These are phyloP conservation scores for Thraustotheca clavata DNA, from an alignment of 352 stramenopile species.

Conservation along the genomic window DNA sequence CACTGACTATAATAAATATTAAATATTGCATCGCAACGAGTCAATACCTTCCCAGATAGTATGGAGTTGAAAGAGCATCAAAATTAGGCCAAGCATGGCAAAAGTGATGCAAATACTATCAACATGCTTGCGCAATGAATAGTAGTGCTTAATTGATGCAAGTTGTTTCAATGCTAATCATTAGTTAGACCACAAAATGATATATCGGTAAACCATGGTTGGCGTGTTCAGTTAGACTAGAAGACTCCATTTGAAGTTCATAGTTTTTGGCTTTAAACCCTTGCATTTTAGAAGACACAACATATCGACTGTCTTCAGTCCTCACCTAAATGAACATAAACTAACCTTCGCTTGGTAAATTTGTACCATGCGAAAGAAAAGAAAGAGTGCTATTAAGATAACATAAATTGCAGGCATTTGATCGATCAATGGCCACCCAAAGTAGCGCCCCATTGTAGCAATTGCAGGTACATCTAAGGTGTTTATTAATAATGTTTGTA, in stretches of 20 bases:
- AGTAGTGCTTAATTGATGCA: conserved; percentile 14
- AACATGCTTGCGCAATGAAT: conserved; percentile 10
- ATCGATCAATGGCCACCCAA: conserved; percentile 13
- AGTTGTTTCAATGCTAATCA: conserved; percentile 6
- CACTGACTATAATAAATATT: neutral
- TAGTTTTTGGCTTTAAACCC: conserved; percentile 8
- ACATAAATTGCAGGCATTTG: conserved; percentile 17
- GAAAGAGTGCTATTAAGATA: neutral
- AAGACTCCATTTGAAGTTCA: neutral
- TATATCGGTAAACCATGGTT: neutral
- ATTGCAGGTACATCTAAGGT: neutral
- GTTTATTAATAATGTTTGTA: neutral
- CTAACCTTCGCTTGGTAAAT: neutral
- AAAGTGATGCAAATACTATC: conserved; percentile 15
- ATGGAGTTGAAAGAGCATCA: conserved; percentile 17
- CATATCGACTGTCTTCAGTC: conserved; percentile 11
- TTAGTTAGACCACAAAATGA: neutral
- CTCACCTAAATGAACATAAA: neutral
- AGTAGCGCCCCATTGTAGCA: conserved; percentile 3
- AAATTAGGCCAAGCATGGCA: neutral
- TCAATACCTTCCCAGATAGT: conserved; percentile 18
- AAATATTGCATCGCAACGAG: neutral
- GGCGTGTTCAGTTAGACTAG: neutral
- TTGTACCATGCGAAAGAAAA: conserved; percentile 11
- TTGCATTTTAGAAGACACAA: conserved; percentile 18